Conservation (phyloP, 148 eudicot genomes). For the Polygonum aviculare region DNA sequence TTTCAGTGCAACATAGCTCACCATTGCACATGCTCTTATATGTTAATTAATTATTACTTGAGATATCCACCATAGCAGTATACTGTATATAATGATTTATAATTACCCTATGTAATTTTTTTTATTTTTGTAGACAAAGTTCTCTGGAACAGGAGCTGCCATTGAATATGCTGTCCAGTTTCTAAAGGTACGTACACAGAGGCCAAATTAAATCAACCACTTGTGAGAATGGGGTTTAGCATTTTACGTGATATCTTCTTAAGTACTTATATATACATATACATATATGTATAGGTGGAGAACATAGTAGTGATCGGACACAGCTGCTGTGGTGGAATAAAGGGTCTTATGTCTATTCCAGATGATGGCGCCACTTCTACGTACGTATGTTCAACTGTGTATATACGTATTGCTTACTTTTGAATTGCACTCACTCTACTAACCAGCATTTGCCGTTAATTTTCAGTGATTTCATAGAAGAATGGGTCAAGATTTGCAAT, state of each 20-base stretch:
- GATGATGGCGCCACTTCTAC: constrained; percentile 74
- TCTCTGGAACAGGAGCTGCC: constrained; percentile 55
- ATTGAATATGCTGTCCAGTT: constrained; percentile 24
- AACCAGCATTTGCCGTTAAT: background rate
- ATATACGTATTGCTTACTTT: background rate
- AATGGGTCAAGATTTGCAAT: constrained; percentile 72
- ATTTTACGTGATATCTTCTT: background rate
- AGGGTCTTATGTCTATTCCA: constrained; percentile 91
- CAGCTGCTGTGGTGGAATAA: constrained; percentile 96
- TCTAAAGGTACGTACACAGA: background rate
- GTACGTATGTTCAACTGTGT: constrained; percentile 21
- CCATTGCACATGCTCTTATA: too few relatives aligned
- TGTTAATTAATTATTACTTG: background rate
- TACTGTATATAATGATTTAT: too few relatives aligned
- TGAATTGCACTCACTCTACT: background rate
- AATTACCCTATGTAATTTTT: background rate
- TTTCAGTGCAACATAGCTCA: too few relatives aligned
- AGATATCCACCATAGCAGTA: background rate
- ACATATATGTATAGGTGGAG: constrained; percentile 49
- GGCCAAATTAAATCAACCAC: background rate
- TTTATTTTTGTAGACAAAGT: constrained; percentile 21
- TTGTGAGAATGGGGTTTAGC: background rate
- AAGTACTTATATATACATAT: too few relatives aligned
- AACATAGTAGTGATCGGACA: constrained; percentile 90
- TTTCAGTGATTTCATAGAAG: constrained; percentile 63